A percentile compares a stretch with the other conserved stretches of the same genome.
Evolutionary conservation across 1,139 yeast species (phyloP).

Genomic region (Nakaseomyces glabratus): DNA sequence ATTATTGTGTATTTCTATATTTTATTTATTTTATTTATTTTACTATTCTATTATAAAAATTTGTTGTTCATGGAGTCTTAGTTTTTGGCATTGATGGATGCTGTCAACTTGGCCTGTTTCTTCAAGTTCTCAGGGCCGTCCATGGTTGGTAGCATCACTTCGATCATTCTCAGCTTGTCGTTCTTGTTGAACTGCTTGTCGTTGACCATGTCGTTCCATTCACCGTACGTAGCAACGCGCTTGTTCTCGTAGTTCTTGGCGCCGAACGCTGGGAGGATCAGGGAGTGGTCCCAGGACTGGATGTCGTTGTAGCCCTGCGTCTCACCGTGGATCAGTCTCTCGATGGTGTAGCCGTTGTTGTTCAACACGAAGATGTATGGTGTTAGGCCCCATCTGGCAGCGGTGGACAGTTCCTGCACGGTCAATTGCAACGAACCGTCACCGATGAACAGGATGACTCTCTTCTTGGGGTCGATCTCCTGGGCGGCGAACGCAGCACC

Average conservation of each 20-base stretch:
- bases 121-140: constrained; percentile 72
- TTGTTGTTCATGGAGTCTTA: no score
- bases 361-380: constrained; percentile 78
- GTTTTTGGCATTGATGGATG: constrained; percentile 44
- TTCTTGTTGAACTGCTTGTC: constrained; percentile 40
- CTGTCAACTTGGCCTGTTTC: constrained; percentile 70
- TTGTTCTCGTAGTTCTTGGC: constrained; percentile 45
- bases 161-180: constrained; percentile 62
- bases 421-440: constrained; percentile 88
- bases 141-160: constrained; percentile 67
- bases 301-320: constrained; percentile 69
- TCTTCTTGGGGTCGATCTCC: constrained; percentile 55
- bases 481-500: constrained; percentile 82
- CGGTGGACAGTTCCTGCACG: constrained; percentile 77
- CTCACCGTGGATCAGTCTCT: constrained; percentile 78
- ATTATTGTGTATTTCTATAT: no score
- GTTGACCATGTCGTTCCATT: constrained; percentile 48
- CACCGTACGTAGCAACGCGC: constrained; percentile 55
- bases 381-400: constrained; percentile 69
- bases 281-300: constrained; percentile 73
- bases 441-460: constrained; percentile 78
- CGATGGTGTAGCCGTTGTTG: constrained; percentile 85
- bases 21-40: no score
- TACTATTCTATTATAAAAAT: no score
- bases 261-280: constrained; percentile 60